phyloP scores from a whole-genome alignment of 495 filamentous ascomycete genomes.

The Lasiosphaeria miniovina region DNA sequence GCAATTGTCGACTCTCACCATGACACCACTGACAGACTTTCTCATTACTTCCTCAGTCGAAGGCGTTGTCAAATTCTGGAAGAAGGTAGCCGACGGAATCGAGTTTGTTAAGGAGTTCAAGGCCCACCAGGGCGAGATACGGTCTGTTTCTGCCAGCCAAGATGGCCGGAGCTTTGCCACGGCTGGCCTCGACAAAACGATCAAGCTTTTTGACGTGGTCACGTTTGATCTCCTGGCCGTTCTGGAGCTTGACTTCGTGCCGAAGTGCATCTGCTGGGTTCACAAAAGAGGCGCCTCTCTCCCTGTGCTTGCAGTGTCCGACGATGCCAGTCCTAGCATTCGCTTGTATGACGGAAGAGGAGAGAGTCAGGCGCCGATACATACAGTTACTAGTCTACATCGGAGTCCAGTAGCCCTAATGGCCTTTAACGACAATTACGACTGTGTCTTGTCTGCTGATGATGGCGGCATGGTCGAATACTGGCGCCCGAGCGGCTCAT shows the following conservation, averaged over 20 bases:
- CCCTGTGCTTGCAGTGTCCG: constrained; percentile 86
- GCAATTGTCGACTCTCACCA: constrained; percentile 77
- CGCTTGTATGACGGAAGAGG: constrained; percentile 86
- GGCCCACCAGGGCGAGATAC: constrained; percentile 83
- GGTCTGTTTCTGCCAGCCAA: constrained; percentile 72
- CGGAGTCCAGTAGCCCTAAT: constrained; percentile 75
- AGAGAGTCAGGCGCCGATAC: constrained; percentile 68
- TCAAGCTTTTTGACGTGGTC: constrained; percentile 95
- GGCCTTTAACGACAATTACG: constrained; percentile 82
- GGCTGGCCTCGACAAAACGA: constrained; percentile 76
- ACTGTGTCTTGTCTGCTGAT: constrained; percentile 87
- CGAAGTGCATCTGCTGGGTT: constrained; percentile 87
- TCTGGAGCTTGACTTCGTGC: constrained; percentile 67
- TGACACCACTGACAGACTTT: constrained; percentile 90
- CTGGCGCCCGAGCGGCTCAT: constrained; percentile 76
- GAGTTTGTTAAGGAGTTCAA: constrained; percentile 98
- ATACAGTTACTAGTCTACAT: constrained; percentile 73
- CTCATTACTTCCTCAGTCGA: constrained; percentile 90
- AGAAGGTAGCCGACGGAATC: constrained; percentile 84
- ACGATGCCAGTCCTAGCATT: constrained; percentile 66
- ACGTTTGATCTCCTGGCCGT: constrained; percentile 89
- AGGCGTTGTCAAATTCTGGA: constrained; percentile 98
- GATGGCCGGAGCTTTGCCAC: constrained; percentile 95
- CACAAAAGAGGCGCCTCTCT: constrained; percentile 83
- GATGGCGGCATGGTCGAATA: constrained; percentile 96